Percentiles rank a stretch among this genome's conserved stretches.
Evolutionary conservation across 108 stramenopile species (phyloP).

Genomic region (Discostella pseudostelligera): DNA sequence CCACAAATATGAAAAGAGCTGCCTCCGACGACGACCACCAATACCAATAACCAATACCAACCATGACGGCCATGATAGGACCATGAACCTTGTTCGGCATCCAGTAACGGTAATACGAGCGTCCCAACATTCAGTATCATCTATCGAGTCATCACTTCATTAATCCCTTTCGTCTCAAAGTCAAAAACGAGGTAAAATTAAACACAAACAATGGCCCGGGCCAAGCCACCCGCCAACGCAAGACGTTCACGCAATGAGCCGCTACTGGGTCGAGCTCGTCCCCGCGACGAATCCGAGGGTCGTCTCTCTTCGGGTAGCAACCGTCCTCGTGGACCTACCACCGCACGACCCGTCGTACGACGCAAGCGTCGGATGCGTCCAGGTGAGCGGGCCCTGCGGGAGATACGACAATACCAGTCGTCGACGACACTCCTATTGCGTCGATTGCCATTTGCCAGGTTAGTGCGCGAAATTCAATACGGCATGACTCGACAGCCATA

Average conservation of each 20-base stretch:
- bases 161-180: too few species aligned
- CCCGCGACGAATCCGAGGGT: conserved; percentile 30
- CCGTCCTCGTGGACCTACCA: conserved; percentile 16
- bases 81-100: too few species aligned
- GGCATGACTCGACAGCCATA: conserved; percentile 51
- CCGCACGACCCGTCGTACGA: conserved; percentile 23
- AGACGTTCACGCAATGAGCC: conserved; percentile 37
- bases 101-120: too few species aligned
- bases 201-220: conserved; percentile 24
- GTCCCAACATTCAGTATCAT: too few species aligned
- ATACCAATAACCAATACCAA: background rate
- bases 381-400: conserved; percentile 88
- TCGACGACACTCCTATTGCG: conserved; percentile 91
- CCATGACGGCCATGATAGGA: too few species aligned
- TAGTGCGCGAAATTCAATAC: conserved; percentile 88
- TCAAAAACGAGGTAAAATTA: background rate
- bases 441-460: conserved; percentile 93
- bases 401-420: conserved; percentile 93
- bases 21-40: conserved; percentile 2
- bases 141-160: too few species aligned
- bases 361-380: conserved; percentile 64
- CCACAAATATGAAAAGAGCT: background rate
- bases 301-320: conserved; percentile 17
- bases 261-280: conserved; percentile 27
- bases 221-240: conserved; percentile 35